phyloP scores from a whole-genome alignment of 2,329 filamentous ascomycete species.

The Sclerotinia spermophila region DNA sequence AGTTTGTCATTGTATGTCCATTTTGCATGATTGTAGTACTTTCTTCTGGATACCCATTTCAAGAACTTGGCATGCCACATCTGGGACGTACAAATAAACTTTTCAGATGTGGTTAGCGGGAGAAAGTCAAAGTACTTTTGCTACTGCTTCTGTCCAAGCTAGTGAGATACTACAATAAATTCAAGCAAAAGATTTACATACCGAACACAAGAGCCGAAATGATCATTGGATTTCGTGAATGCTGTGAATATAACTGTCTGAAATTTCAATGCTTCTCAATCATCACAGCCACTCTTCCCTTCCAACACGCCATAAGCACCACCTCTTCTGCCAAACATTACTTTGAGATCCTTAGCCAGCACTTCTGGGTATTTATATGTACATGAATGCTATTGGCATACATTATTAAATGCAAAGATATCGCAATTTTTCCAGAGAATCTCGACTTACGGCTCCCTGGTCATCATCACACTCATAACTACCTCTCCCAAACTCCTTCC shows the following conservation, averaged over 20 bases:
- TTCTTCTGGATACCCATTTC: too few relatives aligned
- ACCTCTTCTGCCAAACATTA: conserved; percentile 52
- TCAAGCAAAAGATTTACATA: neutral
- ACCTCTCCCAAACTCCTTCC: too few relatives aligned
- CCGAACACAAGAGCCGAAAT: too few relatives aligned
- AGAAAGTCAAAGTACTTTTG: neutral
- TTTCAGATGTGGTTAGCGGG: neutral
- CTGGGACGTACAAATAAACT: neutral
- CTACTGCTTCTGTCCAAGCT: neutral
- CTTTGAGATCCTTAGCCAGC: conserved; percentile 48
- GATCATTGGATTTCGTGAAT: neutral
- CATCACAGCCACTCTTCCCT: conserved; percentile 15
- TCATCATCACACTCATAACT: too few relatives aligned
- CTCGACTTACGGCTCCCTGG: too few relatives aligned
- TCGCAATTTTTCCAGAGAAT: too few relatives aligned
- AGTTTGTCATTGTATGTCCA: neutral
- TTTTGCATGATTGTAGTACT: neutral
- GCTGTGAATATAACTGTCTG: too few relatives aligned
- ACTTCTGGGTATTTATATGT: conserved; percentile 54
- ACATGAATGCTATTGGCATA: conserved; percentile 48
- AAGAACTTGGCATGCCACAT: too few relatives aligned
- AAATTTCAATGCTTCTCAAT: neutral
- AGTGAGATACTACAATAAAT: fast-evolving
- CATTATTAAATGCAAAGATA: too few relatives aligned
- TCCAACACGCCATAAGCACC: conserved; percentile 39